These are phyloP conservation scores for Trichophyton verrucosum DNA, from an alignment of 2,329 filamentous ascomycete genomes.

Conservation along the genomic window DNA sequence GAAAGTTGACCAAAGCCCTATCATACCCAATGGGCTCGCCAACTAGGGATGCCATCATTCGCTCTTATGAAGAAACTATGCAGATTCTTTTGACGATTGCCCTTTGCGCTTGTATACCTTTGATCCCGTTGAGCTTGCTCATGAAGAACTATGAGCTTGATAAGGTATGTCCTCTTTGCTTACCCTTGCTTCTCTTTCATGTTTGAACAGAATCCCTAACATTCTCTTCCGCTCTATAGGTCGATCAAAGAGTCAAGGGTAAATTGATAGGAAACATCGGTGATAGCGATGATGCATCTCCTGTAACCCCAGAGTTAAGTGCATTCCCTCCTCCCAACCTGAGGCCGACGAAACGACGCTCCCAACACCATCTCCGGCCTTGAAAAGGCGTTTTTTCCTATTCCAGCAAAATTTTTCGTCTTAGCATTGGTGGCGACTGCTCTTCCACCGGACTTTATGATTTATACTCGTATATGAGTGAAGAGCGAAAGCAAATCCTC, in stretches of 20 bases:
- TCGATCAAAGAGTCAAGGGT: slow-evolving; percentile 11
- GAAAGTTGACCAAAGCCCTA: slow-evolving; percentile 42
- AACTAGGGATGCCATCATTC: slow-evolving; percentile 48
- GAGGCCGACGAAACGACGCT: background rate
- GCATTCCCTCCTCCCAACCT: background rate
- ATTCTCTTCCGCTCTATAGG: slow-evolving; percentile 1
- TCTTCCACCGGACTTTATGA: background rate
- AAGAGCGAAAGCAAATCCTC: background rate
- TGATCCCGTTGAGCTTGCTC: slow-evolving; percentile 44
- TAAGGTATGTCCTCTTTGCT: slow-evolving; percentile 23
- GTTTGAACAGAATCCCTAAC: slow-evolving; percentile 2
- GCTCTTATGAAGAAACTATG: slow-evolving; percentile 55
- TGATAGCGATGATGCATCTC: background rate
- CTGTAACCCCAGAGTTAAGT: background rate
- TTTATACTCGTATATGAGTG: background rate
- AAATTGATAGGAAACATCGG: slow-evolving; percentile 10
- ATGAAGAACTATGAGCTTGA: slow-evolving; percentile 49
- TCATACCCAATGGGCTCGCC: slow-evolving; percentile 46
- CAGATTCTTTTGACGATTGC: slow-evolving; percentile 45
- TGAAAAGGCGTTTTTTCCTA: background rate
- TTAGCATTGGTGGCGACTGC: background rate
- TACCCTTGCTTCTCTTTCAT: background rate
- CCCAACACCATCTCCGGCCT: background rate
- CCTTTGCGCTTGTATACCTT: slow-evolving; percentile 42
- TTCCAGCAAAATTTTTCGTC: background rate